Evolutionary conservation across 1,284 basidiomycete genomes (phyloP).

Genomic region (Bondarzewia mesenterica): DNA sequence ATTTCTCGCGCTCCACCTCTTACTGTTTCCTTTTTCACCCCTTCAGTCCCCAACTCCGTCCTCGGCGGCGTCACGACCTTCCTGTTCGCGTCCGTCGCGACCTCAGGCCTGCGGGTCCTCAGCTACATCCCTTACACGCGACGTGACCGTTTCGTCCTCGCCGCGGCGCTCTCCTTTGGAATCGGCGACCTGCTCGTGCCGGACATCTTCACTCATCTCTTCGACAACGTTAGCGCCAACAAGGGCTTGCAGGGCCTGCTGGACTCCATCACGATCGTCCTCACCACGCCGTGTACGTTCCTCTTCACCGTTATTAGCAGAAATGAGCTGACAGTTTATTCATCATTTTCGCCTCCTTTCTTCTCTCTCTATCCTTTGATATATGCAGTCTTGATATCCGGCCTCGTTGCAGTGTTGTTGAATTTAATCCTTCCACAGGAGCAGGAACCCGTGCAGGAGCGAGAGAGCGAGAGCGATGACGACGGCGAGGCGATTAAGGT

Average conservation of each 20-base stretch:
- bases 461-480: not conserved
- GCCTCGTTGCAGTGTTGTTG: slow-evolving; percentile 56
- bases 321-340: not conserved
- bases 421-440: slow-evolving; percentile 60
- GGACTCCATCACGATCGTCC: slow-evolving; percentile 69
- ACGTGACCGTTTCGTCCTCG: slow-evolving; percentile 71
- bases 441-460: slow-evolving; percentile 7
- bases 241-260: slow-evolving; percentile 65
- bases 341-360: not conserved
- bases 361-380: slow-evolving; percentile 8
- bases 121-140: slow-evolving; percentile 58
- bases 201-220: slow-evolving; percentile 57
- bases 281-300: slow-evolving; percentile 68
- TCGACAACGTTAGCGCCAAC: slow-evolving; percentile 40
- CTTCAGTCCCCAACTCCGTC: slow-evolving; percentile 64
- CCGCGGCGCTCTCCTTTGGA: slow-evolving; percentile 66
- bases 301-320: slow-evolving; percentile 4
- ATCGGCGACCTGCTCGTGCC: slow-evolving; percentile 61
- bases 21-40: slow-evolving; percentile 3
- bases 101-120: slow-evolving; percentile 70
- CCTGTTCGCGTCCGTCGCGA: slow-evolving; percentile 54
- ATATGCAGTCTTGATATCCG: slow-evolving; percentile 50
- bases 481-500: slow-evolving; percentile 21
- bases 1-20: not conserved
- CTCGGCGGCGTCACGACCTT: slow-evolving; percentile 80